These are phyloP conservation scores for Isatis lusitanica DNA, from an alignment of 441 rosid species.

Conservation along the genomic window DNA sequence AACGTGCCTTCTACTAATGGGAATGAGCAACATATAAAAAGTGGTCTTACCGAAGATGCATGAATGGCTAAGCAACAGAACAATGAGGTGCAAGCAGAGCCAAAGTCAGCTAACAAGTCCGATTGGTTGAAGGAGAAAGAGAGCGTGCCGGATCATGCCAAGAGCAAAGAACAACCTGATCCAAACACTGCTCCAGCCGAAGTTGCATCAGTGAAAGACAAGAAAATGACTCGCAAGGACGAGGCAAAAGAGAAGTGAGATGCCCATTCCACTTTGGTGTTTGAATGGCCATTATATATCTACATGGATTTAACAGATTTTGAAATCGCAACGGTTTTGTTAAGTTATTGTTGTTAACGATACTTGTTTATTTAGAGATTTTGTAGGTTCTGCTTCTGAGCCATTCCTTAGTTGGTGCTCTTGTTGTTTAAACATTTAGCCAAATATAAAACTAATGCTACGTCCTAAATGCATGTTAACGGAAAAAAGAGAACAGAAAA, in stretches of 20 bases:
- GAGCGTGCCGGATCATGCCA: background rate
- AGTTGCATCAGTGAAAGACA: background rate
- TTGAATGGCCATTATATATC: conserved; percentile 4
- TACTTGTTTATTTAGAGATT: background rate
- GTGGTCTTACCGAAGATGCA: conserved; percentile 6
- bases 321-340: conserved; percentile 2
- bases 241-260: background rate
- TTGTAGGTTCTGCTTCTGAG: background rate
- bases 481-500: background rate
- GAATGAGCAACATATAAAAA: background rate
- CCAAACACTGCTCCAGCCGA: background rate
- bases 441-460: background rate
- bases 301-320: background rate
- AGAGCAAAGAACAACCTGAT: background rate
- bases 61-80: conserved; percentile 3
- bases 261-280: background rate
- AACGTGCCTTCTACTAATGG: background rate
- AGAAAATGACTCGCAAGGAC: background rate
- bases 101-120: background rate
- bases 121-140: background rate
- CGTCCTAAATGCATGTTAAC: background rate
- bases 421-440: background rate
- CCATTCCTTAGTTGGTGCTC: background rate
- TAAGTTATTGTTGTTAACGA: background rate
- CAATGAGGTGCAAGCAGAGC: background rate